Percentiles rank a stretch among this genome's conserved stretches.
phyloP scores from a whole-genome alignment of 1,139 yeast genomes.

The Saccharomyces hybrid region DNA sequence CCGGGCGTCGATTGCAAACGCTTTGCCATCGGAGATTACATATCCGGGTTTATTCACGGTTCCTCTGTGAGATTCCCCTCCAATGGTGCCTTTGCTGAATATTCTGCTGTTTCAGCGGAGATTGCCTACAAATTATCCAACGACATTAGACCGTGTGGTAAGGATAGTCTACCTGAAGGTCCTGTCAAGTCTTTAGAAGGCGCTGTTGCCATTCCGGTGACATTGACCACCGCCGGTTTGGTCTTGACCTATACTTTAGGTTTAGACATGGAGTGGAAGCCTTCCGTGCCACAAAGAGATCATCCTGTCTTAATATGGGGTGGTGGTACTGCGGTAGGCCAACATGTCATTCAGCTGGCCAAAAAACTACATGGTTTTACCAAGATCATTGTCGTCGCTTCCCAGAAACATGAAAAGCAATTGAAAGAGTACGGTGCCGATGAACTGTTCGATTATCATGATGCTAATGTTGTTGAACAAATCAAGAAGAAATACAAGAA shows the following conservation, averaged over 20 bases:
- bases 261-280: constrained; percentile 20
- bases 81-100: constrained; percentile 58
- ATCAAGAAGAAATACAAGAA: constrained; percentile 42
- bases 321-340: constrained; percentile 51
- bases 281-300: constrained; percentile 26
- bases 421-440: constrained; percentile 48
- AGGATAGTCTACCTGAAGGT: constrained; percentile 30
- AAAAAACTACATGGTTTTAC: constrained; percentile 35
- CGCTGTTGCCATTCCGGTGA: constrained; percentile 52
- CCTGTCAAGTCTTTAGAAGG: constrained; percentile 47
- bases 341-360: constrained; percentile 43
- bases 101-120: constrained; percentile 38
- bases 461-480: constrained; percentile 43
- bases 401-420: constrained; percentile 36
- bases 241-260: constrained; percentile 24
- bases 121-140: constrained; percentile 31
- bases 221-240: constrained; percentile 42
- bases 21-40: constrained; percentile 48
- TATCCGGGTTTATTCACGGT: constrained; percentile 47
- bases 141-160: constrained; percentile 11
- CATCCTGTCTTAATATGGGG: constrained; percentile 44
- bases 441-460: constrained; percentile 51
- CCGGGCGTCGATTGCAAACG: constrained; percentile 35
- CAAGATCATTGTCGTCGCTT: constrained; percentile 43
- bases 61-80: constrained; percentile 30